Evolutionary conservation across 345 rosid species (phyloP).

Genomic region (Heritiera littoralis): DNA sequence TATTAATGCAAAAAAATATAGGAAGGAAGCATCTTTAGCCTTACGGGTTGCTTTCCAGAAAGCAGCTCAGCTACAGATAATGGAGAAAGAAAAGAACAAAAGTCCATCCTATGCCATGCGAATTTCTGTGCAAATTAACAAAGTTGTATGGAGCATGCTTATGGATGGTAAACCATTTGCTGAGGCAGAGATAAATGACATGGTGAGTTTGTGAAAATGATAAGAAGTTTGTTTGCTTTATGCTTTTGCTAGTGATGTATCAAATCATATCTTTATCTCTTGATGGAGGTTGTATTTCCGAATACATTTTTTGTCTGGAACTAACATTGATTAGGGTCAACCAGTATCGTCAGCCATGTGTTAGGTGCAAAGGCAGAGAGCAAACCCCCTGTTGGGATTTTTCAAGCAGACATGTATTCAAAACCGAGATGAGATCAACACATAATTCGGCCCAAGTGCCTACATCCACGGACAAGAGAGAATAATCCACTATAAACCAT

Average conservation of each 20-base stretch:
- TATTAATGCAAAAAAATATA: slow-evolving; percentile 59
- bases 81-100: slow-evolving; percentile 97
- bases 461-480: too few relatives aligned
- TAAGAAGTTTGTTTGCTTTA: slow-evolving; percentile 15
- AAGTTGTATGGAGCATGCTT: slow-evolving; percentile 96
- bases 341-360: slow-evolving; percentile 9
- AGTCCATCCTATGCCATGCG: slow-evolving; percentile 99
- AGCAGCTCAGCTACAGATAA: slow-evolving; percentile 82
- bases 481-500: too few relatives aligned
- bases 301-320: neutral
- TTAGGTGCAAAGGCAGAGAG: neutral
- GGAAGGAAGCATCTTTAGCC: slow-evolving; percentile 76
- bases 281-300: slow-evolving; percentile 2
- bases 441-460: too few relatives aligned
- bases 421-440: too few relatives aligned
- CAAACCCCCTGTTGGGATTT: neutral
- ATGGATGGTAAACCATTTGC: slow-evolving; percentile 96
- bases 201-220: slow-evolving; percentile 57
- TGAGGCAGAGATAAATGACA: slow-evolving; percentile 97
- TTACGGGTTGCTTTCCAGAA: slow-evolving; percentile 77
- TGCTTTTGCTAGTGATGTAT: slow-evolving; percentile 9
- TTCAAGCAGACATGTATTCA: too few relatives aligned
- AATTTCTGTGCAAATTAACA: slow-evolving; percentile 77
- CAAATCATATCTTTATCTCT: neutral
- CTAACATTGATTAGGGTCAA: neutral